Base-by-base conservation (phyloP, 305 asterid species). In the Andrographis paniculata region DNA sequence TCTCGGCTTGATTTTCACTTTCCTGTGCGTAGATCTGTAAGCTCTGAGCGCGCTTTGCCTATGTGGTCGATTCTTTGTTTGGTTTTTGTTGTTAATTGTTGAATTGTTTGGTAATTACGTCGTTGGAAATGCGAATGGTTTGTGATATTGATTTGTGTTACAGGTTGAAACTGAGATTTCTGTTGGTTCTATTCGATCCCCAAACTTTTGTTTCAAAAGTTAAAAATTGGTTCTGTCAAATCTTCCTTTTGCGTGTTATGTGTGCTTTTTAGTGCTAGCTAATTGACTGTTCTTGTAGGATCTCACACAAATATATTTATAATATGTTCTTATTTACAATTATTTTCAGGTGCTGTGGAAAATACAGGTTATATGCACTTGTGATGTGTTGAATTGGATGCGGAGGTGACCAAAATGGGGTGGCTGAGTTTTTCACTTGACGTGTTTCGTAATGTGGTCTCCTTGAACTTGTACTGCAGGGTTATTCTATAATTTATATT, bases 391-490 rank as follows among this genome's bases (percentile, higher is more conserved):
- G 56, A 65, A 55, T 56, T 14, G 62, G 61, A 36, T 37, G 52
- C 45, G 31, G 49, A 49, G 56, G 48, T 49, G 69, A 63, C 38
- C 47, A 70, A 59, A 53, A 86, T 86, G 94, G 70, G 63, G 89
- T 78, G 94, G 81, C 44, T 69, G 78, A 58, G 73, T 61, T 69
- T 71, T 45, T 75, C 82, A 14, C 77, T 79, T 65, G 81, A 82
- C 44, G 76, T 79, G 27, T 71, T 68, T 50, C 76, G 73, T 39
- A 59, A 47, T 44, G 82, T 82, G 66, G 66, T 82, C 61, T 59
- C 74, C 24, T 77, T 79, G 87, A 86, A 86, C 61, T 72, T 86
- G 56, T 80, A 69, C 53, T 86, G 96, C 72, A 70, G 88, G 62
- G 89, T 82, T 66, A 82, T 86, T 70, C 88, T 86, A 66, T 86